Evolutionary conservation across 305 asterid species (phyloP), one percentile per base, ranked within the genome.

Genomic region (Fraxinus platypoda): DNA sequence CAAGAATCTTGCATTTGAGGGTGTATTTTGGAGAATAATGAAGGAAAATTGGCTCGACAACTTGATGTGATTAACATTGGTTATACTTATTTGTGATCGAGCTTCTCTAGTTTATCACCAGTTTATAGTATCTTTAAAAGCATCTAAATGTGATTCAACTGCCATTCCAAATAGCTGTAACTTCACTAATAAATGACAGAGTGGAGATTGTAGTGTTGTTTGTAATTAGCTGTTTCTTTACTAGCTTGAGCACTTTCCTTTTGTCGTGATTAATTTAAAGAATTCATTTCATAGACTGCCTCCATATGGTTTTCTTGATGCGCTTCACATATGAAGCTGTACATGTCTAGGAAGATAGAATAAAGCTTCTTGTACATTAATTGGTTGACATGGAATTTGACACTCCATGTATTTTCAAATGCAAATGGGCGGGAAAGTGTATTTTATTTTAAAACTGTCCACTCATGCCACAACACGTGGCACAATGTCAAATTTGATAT

Each of bases 61-160:
- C 37, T 49, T 4, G 23, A 34, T 15, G 15, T 6, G 74, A 31
- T 21, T 17, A 30, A 13, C 66, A 0, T 78, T 8, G 54, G 37
- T 54, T 6, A 54, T 19, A 54, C 21, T 26, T 64, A 17, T 66
- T 76, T 41, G 52, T 38, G 35, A 26, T 70, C 30, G 21, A 43
- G 34, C 26, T 11, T 80, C 8, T 19, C 34, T 13, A 75, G 79
- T 26, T 9, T 43, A 62, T 78, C 73, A 49, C 38, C 46, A 75
- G 46, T 33, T 75, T 19, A 41, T 59, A 72, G 76, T 81, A 19
- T 31, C 25, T 15, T 15, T 71, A 30, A 30, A 7, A 15, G 41
- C 11, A 30, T 12, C 25, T 41, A 34, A 31, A 75, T 62, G 80
- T 84, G 89, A 89, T 88, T 87, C 91, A 91, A 59, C 77, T 83